These are phyloP conservation scores for Trichophaea hybrida DNA, from an alignment of 2,329 filamentous ascomycete genomes.

Conservation along the genomic window DNA sequence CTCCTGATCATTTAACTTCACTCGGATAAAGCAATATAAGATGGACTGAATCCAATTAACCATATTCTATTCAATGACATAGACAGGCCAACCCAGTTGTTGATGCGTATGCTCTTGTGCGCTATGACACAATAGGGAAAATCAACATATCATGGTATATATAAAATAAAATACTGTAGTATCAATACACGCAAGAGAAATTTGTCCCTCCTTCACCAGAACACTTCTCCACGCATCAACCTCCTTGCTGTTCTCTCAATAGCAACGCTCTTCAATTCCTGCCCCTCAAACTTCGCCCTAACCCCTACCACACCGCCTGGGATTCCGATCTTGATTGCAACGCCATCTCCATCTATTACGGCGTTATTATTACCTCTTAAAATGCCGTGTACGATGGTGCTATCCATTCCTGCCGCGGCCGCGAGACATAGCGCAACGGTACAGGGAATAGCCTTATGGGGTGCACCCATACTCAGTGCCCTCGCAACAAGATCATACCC, in stretches of 20 bases:
- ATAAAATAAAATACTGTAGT: too few relatives aligned
- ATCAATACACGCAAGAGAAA: too few relatives aligned
- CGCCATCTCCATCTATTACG: constrained; percentile 30
- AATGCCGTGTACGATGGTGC: constrained; percentile 31
- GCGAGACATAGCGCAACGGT: constrained; percentile 41
- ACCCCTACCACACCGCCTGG: constrained; percentile 37
- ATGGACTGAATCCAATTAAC: too few relatives aligned
- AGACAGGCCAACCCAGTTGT: too few relatives aligned
- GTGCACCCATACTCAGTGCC: constrained; percentile 43
- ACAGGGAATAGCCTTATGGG: constrained; percentile 43
- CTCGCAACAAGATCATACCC: constrained; percentile 32
- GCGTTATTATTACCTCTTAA: constrained; percentile 20
- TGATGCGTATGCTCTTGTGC: too few relatives aligned
- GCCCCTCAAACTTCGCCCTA: constrained; percentile 31
- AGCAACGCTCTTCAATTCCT: constrained; percentile 32
- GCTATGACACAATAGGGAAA: too few relatives aligned
- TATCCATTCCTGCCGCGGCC: constrained; percentile 36
- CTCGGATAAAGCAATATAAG: too few relatives aligned
- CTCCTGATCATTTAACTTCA: too few relatives aligned
- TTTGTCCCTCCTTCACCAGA: constrained; percentile 27
- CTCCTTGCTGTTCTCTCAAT: constrained; percentile 38
- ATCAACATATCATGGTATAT: too few relatives aligned
- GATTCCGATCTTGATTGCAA: constrained; percentile 34
- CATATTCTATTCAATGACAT: too few relatives aligned
- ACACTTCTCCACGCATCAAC: constrained; percentile 37